Percentiles rank a stretch among this genome's conserved stretches.
Conservation (phyloP, 2,329 filamentous ascomycete species). For the Penicillium frequentans region DNA sequence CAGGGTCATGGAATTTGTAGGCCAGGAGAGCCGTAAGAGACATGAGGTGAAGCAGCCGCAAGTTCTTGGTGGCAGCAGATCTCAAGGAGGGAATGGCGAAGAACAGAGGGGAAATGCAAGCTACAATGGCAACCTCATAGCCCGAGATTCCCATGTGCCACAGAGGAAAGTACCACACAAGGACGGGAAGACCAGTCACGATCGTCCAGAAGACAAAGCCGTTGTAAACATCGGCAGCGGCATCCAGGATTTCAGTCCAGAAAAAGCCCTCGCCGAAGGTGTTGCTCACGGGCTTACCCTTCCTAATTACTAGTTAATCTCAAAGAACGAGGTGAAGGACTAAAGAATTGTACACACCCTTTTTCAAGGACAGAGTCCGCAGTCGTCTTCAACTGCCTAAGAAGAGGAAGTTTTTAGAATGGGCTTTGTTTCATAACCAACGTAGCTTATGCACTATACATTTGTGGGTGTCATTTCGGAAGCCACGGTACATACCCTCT, state of each 20-base stretch:
- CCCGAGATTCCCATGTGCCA: slow-evolving; percentile 99
- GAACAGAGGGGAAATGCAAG: slow-evolving; percentile 75
- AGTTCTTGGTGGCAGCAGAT: slow-evolving; percentile 65
- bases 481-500: slow-evolving; percentile 99
- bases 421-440: slow-evolving; percentile 35
- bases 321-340: slow-evolving; percentile 16
- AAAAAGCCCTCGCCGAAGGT: slow-evolving; percentile 72
- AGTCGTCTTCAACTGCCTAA: slow-evolving; percentile 52
- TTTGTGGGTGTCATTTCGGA: slow-evolving; percentile 71
- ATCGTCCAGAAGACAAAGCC: slow-evolving; percentile 97
- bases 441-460: slow-evolving; percentile 50
- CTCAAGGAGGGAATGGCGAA: slow-evolving; percentile 71
- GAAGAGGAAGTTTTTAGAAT: slow-evolving; percentile 35
- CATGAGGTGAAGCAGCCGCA: slow-evolving; percentile 70
- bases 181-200: slow-evolving; percentile 81
- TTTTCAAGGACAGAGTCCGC: slow-evolving; percentile 62
- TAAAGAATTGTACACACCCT: slow-evolving; percentile 60
- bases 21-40: slow-evolving; percentile 77
- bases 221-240: slow-evolving; percentile 84
- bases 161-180: slow-evolving; percentile 96
- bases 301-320: slow-evolving; percentile 54
- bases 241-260: slow-evolving; percentile 73
- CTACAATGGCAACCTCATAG: slow-evolving; percentile 87
- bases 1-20: slow-evolving; percentile 72
- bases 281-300: slow-evolving; percentile 69